Base-by-base conservation (phyloP, 164 flowering plant genomes). In the Taxillus chinensis region DNA sequence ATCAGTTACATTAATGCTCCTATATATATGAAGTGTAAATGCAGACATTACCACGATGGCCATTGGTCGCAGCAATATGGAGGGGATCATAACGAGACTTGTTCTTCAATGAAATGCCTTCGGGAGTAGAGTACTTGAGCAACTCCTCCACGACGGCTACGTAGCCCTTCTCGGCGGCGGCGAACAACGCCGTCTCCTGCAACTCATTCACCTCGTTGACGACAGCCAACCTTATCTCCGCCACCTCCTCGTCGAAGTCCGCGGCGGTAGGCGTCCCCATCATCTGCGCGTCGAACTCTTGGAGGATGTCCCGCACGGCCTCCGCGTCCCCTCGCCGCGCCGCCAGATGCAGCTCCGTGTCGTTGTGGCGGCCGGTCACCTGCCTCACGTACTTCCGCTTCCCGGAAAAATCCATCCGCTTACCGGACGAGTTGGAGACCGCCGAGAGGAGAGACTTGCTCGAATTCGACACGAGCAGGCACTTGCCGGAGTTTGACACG, bases 311-410 rank as follows among this genome's bases (percentile, higher is more conserved):
- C 78, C 67, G 78, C 64, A 89, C 82, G 2, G 82, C 84, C 2
- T 65, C 70, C 63, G 80, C 67, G 71, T 89, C 87, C 6, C 93
- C 93, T 2, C 86, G 74, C 66, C 81, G 79, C 5, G 90, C 91
- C 0, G 93, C 91, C 68, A 89, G 70, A 67, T 89, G 96, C 52
- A 89, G 81, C 78, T 87, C 93, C 0, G 96, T 85, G 71, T 89
- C 96, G 55, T 89, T 85, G 68, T 81, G 86, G 49, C 86, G 72
- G 8, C 93, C 96, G 0, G 91, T 89, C 67, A 89, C 96, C 70
- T 89, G 93, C 74, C 80, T 87, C 74, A 89, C 91, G 59, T 87
- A 89, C 83, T 85, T 89, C 83, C 81, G 86, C 71, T 75, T 81
- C 3, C 84, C 80, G 0, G 89, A 76, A 60, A 80, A 89, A 61